Conservation (phyloP, 2,329 filamentous ascomycete genomes). For the Emergomyces orientalis region DNA sequence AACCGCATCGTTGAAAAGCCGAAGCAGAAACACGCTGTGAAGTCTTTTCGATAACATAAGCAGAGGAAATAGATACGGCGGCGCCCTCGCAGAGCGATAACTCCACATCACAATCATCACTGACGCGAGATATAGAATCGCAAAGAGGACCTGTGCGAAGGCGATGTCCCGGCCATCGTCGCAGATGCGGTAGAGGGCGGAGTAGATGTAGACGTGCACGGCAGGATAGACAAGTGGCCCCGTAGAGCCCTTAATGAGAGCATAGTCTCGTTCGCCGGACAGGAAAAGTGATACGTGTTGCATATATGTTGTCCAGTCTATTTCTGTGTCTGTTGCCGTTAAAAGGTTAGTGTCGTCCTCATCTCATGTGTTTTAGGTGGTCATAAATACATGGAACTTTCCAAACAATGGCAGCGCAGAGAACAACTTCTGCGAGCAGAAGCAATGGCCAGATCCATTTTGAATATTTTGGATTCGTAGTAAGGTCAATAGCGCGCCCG, state of each 20-base stretch:
- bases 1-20: slow-evolving; percentile 94
- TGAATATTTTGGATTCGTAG: slow-evolving; percentile 47
- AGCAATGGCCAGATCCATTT: slow-evolving; percentile 58
- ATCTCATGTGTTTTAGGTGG: background rate
- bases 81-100: slow-evolving; percentile 50
- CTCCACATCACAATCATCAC: slow-evolving; percentile 70
- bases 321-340: slow-evolving; percentile 69
- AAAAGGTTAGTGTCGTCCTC: background rate
- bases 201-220: slow-evolving; percentile 87
- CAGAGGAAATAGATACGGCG: slow-evolving; percentile 78
- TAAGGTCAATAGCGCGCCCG: slow-evolving; percentile 31
- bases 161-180: slow-evolving; percentile 65
- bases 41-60: slow-evolving; percentile 83
- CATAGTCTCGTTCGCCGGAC: slow-evolving; percentile 80
- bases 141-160: slow-evolving; percentile 77
- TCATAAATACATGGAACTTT: slow-evolving; percentile 64
- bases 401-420: slow-evolving; percentile 67
- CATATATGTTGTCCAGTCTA: slow-evolving; percentile 98
- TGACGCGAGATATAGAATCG: slow-evolving; percentile 64
- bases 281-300: slow-evolving; percentile 74
- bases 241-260: slow-evolving; percentile 73
- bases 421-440: slow-evolving; percentile 57
- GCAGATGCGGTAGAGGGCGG: slow-evolving; percentile 66
- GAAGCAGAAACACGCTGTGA: slow-evolving; percentile 85
- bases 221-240: slow-evolving; percentile 94